Evolutionary conservation across 805 yeast species (phyloP).

Genomic region (Candida xiaguanensis): DNA sequence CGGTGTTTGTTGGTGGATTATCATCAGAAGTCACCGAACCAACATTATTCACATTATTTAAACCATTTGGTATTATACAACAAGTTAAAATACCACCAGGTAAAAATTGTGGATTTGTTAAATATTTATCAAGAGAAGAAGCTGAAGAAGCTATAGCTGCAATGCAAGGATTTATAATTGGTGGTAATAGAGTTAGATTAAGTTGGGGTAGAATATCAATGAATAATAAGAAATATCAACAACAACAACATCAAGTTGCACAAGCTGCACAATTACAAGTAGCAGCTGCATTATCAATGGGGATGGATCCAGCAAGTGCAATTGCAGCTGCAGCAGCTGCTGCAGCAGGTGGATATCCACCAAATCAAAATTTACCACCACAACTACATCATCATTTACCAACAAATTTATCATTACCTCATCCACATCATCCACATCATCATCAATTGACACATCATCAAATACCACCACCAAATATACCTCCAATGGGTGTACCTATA

Average conservation of each 20-base stretch:
- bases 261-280: conserved; percentile 26
- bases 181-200: conserved; percentile 75
- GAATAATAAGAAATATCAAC: conserved; percentile 30
- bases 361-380: conserved; percentile 11
- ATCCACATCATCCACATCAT: conserved; percentile 8
- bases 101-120: conserved; percentile 86
- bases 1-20: conserved; percentile 76
- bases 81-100: conserved; percentile 77
- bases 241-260: conserved; percentile 12
- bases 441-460: neutral
- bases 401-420: conserved; percentile 3
- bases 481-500: conserved; percentile 1
- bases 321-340: conserved; percentile 17
- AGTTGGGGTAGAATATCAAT: conserved; percentile 75
- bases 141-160: conserved; percentile 83
- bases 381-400: conserved; percentile 9
- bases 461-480: neutral
- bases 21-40: conserved; percentile 62
- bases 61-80: conserved; percentile 68
- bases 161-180: conserved; percentile 89
- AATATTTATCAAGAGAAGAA: conserved; percentile 68
- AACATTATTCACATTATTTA: conserved; percentile 57
- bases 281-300: conserved; percentile 37
- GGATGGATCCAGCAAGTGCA: conserved; percentile 31
- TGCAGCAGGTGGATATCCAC: conserved; percentile 15